A percentile compares a stretch with the other conserved stretches of the same genome.
Conservation (phyloP, 352 stramenopile genomes). For the Aphanomyces invadans region DNA sequence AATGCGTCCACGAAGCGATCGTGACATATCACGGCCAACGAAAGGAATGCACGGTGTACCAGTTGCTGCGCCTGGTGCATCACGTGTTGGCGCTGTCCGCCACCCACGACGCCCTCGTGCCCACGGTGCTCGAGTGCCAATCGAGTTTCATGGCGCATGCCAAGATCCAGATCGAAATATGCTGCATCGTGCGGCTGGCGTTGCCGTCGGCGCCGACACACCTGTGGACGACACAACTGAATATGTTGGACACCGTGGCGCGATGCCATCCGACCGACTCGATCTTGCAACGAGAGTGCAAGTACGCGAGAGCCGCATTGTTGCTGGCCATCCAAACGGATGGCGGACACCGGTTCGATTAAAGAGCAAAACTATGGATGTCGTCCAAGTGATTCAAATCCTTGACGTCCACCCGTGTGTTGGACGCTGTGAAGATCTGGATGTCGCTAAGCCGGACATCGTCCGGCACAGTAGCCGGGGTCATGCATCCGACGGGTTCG, state of each 20-base stretch:
- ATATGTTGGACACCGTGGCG: not conserved
- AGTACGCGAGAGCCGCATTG: not conserved
- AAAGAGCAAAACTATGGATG: conserved; percentile 15
- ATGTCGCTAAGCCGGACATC: not conserved
- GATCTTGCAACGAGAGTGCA: not conserved
- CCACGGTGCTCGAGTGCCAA: conserved; percentile 6
- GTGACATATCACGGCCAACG: not conserved
- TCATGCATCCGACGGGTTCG: too few species aligned
- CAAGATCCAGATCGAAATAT: conserved; percentile 14
- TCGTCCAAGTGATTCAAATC: not conserved
- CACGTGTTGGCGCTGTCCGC: not conserved
- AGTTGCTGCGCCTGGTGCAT: conserved; percentile 16
- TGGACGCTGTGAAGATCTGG: conserved; percentile 11
- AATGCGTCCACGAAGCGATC: conserved; percentile 3
- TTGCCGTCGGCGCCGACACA: not conserved
- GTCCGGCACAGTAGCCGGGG: not conserved
- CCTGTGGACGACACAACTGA: not conserved
- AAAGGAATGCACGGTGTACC: not conserved
- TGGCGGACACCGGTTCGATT: not conserved
- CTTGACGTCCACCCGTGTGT: not conserved
- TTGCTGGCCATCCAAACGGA: too few species aligned
- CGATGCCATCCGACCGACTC: not conserved
- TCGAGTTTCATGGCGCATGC: not conserved
- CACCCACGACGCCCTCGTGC: not conserved
- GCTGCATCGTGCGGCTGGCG: conserved; percentile 13